Base-by-base conservation (phyloP, 2,329 filamentous ascomycete species). In the Diaporthe humulicola region DNA sequence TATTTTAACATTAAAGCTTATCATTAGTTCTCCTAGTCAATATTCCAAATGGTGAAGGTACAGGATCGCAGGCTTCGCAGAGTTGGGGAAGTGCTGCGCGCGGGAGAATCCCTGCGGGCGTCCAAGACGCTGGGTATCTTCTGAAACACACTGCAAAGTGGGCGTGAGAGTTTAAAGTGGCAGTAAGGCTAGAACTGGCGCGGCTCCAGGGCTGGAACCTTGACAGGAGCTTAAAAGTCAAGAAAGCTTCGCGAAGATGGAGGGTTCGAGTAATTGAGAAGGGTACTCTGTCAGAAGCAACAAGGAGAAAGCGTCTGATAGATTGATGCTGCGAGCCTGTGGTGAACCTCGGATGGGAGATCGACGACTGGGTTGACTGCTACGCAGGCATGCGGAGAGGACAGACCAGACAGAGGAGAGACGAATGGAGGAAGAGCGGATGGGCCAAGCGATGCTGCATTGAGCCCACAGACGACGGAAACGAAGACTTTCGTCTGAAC, bases 401-500 rank as follows among this genome's bases (percentile, higher is more conserved):
- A 54, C 14, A 69, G 48, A 69, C 64, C 33, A 33, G 64, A 54
- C 48, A 54, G 48, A 69, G 30, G 15, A 28, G 64, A 36, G 64
- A 69, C 64, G 45, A 38, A 54, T 54, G 45, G 22, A 30, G n/a
- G 14, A 14, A 28, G 40, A 17, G 33, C n/a, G 33, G 64, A 69
- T 54, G 30, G 64, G 64, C 64, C 64, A 69, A 40, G 48, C 28
- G 48, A 69, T 33, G 33, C 45, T 54, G 64, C 64, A 67, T 67
- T 67, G 64, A 67, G 33, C 64, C 42, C 64, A 52, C 64, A 67
- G 64, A 67, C 64, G 64, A 67, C 64, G 64, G 33, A 69, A 69
- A 54, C 64, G 33, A 69, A 54, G 48, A n/a, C 64, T 69, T 69
- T 69, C 64, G 64, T 69, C 64, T 69, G 64, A 69, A 69, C 48